Base-by-base conservation (phyloP, 768 basidiomycete species). In the Lactarius pseudohatsudake region DNA sequence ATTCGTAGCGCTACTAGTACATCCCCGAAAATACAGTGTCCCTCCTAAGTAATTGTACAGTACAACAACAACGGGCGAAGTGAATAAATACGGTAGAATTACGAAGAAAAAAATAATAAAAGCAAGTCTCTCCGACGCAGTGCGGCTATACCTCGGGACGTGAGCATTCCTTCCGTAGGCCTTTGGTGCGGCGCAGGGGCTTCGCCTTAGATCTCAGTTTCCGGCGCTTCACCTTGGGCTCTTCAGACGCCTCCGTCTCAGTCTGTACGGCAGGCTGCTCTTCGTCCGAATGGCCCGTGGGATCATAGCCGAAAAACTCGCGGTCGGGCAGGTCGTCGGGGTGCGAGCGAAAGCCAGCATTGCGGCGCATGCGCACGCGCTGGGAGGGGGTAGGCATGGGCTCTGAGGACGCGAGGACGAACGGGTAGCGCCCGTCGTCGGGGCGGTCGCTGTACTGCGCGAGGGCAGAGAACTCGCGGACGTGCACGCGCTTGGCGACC, bases 371-470 rank as follows among this genome's bases (percentile, higher is more conserved):
- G 4, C 58, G 41, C 9, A 67, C 70, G 45, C 75, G 70, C 62
- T 72, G 71, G 18, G 71, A 69, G 10, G 70, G 67, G 0, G 74
- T 72, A 0, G 75, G 75, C n/a, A 70, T 72, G 20, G 62, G 54
- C 15, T 59, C 22, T 11, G 50, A 28, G 2, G 36, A 34, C 8
- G 61, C 66, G 9, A 72, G 55, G 54, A 69, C 54, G 61, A 74
- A 74, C 4, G 75, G 73, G 57, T 74, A 73, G 22, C 70, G 66
- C 36, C 22, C 34, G 22, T 71, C 72, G 32, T 69, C 57, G 0
- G 73, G 74, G 11, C 71, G 70, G 11, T 41, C 30, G 38, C 65
- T 67, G 59, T 76, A 76, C 38, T 59, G 66, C 36, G 61, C 38
- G 18, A 76, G 55, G 4, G 66, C 70, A 28, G 59, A 32, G 61